Base-by-base conservation (phyloP, 225 moss, liverwort and hornwort species). In the Physcomitrellopsis africana region DNA sequence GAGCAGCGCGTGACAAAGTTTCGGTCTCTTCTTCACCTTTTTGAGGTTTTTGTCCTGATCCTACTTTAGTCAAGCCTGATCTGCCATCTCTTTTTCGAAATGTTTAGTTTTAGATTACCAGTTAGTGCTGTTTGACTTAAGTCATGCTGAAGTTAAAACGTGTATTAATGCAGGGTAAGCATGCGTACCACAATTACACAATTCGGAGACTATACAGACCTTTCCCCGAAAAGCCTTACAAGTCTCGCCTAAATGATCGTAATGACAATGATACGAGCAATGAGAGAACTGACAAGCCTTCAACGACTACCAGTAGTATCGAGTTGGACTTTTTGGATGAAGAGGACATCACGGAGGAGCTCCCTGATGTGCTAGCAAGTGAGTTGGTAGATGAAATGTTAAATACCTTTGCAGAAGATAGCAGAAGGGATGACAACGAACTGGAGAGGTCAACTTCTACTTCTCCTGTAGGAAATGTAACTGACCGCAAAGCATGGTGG, bases 101-200 rank as follows among this genome's bases (percentile, higher is more conserved):
- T 51, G 23, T 72, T 51, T 0, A 58, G 7, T 76, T 71, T 32
- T 51, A 79, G 68, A 46, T 67, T 48, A 7, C 24, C 29, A 14
- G 45, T 58, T 17, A 59, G 22, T 48, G 67, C 60, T 48, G n/a
- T 56, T 76, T 42, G 56, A 60, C 64, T 51, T 51, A 72, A 68
- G 79, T 63, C 67, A 51, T 75, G 56, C 70, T 68, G 60, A 45
- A 43, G 44, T 54, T 81, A 69, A 60, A 65, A 22, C 43, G 18
- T 80, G 72, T 62, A 41, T 64, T 26, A 57, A 49, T 79, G 44
- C 89, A 96, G 94, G 96, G 96, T 69, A 91, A 92, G 76, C 92
- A 91, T 83, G 85, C 96, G 56, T 97, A 82, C 64, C 94, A 97
- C 79, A 97, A 97, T 64, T 97, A 92, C 51, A 97, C 96, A 13